These are phyloP conservation scores for Liriodendron chinense DNA, from an alignment of 164 flowering plant genomes.

Conservation along the genomic window DNA sequence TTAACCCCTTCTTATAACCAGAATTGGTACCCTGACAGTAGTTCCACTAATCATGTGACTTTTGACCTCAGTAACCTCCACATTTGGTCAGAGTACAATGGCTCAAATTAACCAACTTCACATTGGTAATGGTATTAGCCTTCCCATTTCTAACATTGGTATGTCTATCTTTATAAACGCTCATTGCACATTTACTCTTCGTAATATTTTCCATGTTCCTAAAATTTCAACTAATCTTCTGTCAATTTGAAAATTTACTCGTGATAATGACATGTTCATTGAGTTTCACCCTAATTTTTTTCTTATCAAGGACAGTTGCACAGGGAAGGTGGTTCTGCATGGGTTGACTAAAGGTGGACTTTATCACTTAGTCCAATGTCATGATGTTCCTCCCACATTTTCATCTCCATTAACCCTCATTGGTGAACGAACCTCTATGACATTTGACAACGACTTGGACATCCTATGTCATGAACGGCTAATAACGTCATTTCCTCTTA, in stretches of 20 bases:
- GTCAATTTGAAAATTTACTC: neutral
- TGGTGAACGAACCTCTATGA: neutral
- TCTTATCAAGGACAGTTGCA: neutral
- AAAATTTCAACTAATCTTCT: neutral
- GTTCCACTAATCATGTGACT: neutral
- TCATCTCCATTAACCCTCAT: neutral
- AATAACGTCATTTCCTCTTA: neutral
- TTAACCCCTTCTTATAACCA: neutral
- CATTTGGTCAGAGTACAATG: neutral
- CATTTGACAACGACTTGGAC: neutral
- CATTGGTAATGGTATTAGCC: neutral
- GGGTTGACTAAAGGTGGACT: neutral
- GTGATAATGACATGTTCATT: neutral
- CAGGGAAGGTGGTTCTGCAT: neutral
- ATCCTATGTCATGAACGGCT: neutral
- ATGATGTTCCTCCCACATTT: neutral
- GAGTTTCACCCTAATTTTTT: neutral
- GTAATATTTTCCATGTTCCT: neutral
- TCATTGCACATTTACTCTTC: neutral
- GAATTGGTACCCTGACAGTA: neutral
- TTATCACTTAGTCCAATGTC: neutral
- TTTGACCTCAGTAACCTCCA: neutral
- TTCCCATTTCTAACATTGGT: neutral
- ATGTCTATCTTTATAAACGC: neutral
- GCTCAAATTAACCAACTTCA: neutral